Conservation (phyloP, 2,329 filamentous ascomycete genomes). For the Parascedosporium putredinis region DNA sequence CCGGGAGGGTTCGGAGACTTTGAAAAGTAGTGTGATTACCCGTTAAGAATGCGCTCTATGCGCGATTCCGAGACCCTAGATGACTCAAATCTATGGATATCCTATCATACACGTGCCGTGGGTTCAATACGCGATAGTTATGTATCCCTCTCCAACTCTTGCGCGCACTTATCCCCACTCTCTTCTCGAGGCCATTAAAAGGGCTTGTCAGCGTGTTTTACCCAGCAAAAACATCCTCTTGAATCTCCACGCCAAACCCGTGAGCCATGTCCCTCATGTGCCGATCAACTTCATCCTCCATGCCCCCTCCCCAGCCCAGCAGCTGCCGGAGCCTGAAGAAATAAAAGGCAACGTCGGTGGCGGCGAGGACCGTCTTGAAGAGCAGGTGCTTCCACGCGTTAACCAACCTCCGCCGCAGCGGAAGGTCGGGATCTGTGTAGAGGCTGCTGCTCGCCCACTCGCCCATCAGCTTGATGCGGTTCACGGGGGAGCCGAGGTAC, state of each 20-base stretch:
- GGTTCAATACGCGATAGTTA: too few relatives aligned
- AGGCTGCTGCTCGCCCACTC: constrained; percentile 78
- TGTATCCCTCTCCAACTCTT: background rate
- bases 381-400: constrained; percentile 69
- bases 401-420: constrained; percentile 47
- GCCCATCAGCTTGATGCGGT: constrained; percentile 88
- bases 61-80: too few relatives aligned
- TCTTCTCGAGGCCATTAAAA: background rate
- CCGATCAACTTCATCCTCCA: constrained; percentile 90
- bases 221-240: constrained; percentile 82
- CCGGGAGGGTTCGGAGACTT: too few relatives aligned
- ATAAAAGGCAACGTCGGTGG: constrained; percentile 75
- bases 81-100: too few relatives aligned
- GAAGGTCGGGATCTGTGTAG: constrained; percentile 61
- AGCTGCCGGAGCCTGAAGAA: constrained; percentile 68
- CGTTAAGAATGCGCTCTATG: too few relatives aligned
- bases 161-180: background rate
- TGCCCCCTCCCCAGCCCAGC: constrained; percentile 66
- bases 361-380: constrained; percentile 68
- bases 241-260: constrained; percentile 83
- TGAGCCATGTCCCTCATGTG: constrained; percentile 81
- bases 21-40: too few relatives aligned
- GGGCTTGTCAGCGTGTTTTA: constrained; percentile 27
- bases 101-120: too few relatives aligned
- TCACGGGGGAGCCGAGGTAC: constrained; percentile 79